Percentiles rank a stretch among this genome's conserved stretches.
These are phyloP conservation scores for Neurospora pannonica DNA, from an alignment of 495 filamentous ascomycete genomes.

Conservation along the genomic window DNA sequence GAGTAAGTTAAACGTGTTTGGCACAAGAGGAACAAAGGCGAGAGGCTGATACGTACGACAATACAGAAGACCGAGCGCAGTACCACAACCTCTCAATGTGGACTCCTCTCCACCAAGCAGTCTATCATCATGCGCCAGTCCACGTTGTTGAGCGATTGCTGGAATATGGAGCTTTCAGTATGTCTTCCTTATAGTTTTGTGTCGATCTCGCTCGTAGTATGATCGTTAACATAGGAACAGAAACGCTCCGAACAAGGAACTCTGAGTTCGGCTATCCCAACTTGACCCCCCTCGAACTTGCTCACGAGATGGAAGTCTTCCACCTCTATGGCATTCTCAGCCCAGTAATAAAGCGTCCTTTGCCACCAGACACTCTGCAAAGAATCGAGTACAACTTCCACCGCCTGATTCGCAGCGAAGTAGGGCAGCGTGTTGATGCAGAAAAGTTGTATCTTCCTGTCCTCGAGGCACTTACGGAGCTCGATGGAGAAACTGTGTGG, in stretches of 20 bases:
- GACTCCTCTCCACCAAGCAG: background rate
- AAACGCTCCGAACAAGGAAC: background rate
- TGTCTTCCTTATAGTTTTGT: too few relatives aligned
- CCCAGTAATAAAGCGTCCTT: background rate
- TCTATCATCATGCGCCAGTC: background rate
- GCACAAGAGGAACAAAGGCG: background rate
- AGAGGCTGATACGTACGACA: background rate
- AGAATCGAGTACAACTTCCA: background rate
- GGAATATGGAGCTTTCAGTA: background rate
- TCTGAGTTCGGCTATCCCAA: background rate
- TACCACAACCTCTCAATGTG: background rate
- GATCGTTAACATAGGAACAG: background rate
- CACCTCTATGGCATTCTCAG: background rate
- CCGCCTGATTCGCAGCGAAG: background rate
- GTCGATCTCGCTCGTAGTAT: background rate
- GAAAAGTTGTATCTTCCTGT: background rate
- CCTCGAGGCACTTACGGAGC: background rate
- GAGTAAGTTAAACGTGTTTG: background rate
- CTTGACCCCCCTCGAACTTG: background rate
- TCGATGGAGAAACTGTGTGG: background rate
- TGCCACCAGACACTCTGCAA: background rate
- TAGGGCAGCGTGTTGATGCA: background rate
- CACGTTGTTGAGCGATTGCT: background rate
- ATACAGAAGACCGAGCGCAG: background rate
- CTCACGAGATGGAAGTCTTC: background rate